A percentile compares a stretch with the other conserved stretches of the same genome.
Conservation (phyloP, 2,329 filamentous ascomycete species). For the Xylaria multiplex region DNA sequence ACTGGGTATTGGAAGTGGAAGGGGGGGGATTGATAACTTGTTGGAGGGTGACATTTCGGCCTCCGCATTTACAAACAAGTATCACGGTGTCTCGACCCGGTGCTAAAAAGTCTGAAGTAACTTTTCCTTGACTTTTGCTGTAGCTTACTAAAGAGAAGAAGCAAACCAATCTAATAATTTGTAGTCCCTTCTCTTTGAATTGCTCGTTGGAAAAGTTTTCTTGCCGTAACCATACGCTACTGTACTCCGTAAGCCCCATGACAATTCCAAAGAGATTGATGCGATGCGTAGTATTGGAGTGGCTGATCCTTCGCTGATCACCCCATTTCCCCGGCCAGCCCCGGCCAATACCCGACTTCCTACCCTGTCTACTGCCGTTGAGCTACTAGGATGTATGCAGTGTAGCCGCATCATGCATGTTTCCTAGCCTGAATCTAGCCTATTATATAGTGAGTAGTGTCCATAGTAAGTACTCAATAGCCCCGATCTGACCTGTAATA, state of each 20-base stretch:
- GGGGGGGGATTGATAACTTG: not conserved
- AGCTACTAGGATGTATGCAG: conserved; percentile 5
- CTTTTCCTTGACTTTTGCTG: not conserved
- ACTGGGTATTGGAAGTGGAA: conserved; percentile 39
- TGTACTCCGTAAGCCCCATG: not conserved
- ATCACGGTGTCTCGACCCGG: not conserved
- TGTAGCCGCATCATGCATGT: conserved; percentile 21
- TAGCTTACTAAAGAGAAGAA: conserved; percentile 16
- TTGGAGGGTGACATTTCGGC: not conserved
- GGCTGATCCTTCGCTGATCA: conserved; percentile 19
- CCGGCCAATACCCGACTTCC: not conserved
- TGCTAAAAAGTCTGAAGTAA: not conserved
- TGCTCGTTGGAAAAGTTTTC: not conserved
- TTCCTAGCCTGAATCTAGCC: conserved; percentile 8
- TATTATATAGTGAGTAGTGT: not conserved
- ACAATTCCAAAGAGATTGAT: conserved; percentile 23
- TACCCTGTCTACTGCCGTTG: not conserved
- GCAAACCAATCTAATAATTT: not conserved
- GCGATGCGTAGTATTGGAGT: conserved; percentile 9
- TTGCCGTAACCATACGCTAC: not conserved
- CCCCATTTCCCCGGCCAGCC: conserved; percentile 11
- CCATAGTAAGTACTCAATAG: not conserved
- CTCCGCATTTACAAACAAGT: not conserved
- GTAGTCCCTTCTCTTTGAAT: conserved; percentile 1
- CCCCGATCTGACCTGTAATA: not conserved